Percentiles rank a stretch among this genome's conserved stretches.
Conservation (phyloP, 2,329 filamentous ascomycete species). For the Juglanconis juglandina region DNA sequence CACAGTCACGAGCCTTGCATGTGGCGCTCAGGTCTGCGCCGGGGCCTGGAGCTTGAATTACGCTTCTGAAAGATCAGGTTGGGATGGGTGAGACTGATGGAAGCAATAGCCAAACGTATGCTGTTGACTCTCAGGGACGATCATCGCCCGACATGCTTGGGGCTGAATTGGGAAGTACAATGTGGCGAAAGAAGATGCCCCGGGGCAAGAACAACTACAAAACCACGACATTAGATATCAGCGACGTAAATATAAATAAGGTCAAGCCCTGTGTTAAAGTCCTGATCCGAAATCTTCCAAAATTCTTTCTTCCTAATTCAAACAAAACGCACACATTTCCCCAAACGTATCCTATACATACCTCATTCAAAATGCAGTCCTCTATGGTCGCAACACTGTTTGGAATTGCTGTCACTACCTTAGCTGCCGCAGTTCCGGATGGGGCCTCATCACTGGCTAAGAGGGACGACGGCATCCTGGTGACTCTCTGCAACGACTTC, state of each 20-base stretch:
- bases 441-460: neutral
- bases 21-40: neutral
- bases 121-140: neutral
- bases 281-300: neutral
- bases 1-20: neutral
- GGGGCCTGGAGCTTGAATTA: neutral
- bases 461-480: neutral
- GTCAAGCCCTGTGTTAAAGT: neutral
- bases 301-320: too few species aligned
- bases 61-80: neutral
- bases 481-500: constrained; percentile 4
- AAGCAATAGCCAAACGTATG: neutral
- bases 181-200: neutral
- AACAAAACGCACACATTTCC: too few species aligned
- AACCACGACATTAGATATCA: too few species aligned
- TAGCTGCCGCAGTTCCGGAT: neutral
- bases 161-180: neutral
- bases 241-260: neutral
- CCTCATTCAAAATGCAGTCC: neutral
- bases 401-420: neutral
- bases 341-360: too few species aligned
- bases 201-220: too few species aligned
- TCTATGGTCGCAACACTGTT: neutral
- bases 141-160: neutral
- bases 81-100: neutral